phyloP scores from a whole-genome alignment of 169 alveolate species.

The Cardiosporidium cionae region DNA sequence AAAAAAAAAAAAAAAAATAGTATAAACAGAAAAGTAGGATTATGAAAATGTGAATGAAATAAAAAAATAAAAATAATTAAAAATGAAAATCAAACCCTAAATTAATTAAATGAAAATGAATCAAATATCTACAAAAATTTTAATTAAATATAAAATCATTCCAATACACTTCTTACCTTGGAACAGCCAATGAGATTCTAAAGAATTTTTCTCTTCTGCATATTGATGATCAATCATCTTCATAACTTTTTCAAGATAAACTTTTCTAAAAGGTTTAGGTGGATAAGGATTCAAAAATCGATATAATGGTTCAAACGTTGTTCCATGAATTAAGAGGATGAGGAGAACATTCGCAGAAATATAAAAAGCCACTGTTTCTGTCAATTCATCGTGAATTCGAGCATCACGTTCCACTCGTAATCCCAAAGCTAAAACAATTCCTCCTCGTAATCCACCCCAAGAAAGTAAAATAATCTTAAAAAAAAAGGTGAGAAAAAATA shows the following conservation, averaged over 20 bases:
- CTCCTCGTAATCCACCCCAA: slow-evolving; percentile 89
- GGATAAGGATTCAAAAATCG: slow-evolving; percentile 68
- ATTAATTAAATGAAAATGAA: too few relatives aligned
- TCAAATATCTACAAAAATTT: too few relatives aligned
- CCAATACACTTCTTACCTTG: slow-evolving; percentile 15
- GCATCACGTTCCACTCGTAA: slow-evolving; percentile 73
- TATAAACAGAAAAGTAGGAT: too few relatives aligned
- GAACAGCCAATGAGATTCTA: slow-evolving; percentile 66
- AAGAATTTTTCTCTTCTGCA: slow-evolving; percentile 41
- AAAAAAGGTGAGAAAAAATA: too few relatives aligned
- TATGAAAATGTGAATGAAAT: too few relatives aligned
- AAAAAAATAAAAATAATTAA: too few relatives aligned
- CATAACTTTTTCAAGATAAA: slow-evolving; percentile 69
- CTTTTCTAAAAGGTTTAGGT: slow-evolving; percentile 71
- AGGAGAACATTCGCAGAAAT: slow-evolving; percentile 78
- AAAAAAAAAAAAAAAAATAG: too few relatives aligned
- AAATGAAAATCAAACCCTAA: too few relatives aligned
- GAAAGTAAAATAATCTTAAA: slow-evolving; percentile 55
- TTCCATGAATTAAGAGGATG: slow-evolving; percentile 76
- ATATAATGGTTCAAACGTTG: slow-evolving; percentile 72
- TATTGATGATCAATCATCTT: slow-evolving; percentile 64
- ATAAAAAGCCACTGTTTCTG: slow-evolving; percentile 72
- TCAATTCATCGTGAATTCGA: slow-evolving; percentile 48
- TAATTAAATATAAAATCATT: background rate
- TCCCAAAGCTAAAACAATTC: slow-evolving; percentile 78